Base-by-base conservation (phyloP, 441 rosid species). In the Pelargonium myrrhifolium region DNA sequence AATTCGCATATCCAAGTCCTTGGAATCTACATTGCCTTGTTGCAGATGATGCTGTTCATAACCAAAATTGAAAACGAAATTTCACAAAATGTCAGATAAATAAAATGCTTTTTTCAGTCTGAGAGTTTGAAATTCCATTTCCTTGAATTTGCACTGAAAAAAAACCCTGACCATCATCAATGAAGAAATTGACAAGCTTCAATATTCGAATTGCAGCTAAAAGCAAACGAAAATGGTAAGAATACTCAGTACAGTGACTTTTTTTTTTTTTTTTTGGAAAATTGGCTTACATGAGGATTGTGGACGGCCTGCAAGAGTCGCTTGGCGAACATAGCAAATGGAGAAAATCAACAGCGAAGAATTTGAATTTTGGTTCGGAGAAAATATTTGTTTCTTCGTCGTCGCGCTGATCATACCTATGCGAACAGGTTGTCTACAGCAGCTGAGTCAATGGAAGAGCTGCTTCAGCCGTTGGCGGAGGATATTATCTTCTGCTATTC, bases 271-370 rank as follows among this genome's bases (percentile, higher is more conserved):
- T 37, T 1, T 1, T 6, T 37, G 28, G 26, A 42, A 9, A 45
- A 42, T 37, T 37, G 0, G 6, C 40, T 4, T 26, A 81, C 72
- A 71, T 76, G 85, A 62, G 75, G 67, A 66, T 73, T 84, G 72
- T 74, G 78, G 11, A 74, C 82, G 10, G 87, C 86, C 68, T 83
- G 80, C n/a, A 87, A 49, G 14, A 87, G 72, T 62, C 86, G 85
- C 67, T 83, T 87, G 10, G 86, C 82, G 71, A 79, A 74, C 86
- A 83, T 85, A 71, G 77, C 65, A 65, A 72, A 26, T 21, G 59
- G 72, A 59, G 63, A 39, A 43, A 43, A 43, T 43, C 49, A 12
- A 43, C 14, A 21, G 62, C 31, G 62, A 21, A 11, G 62, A 1
- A 11, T 58, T 10, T 17, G 35, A 21, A 58, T 22, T 58, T 21